Evolutionary conservation across 176 grass and related monocot genomes (phyloP), one percentile per base, ranked within the genome.

Genomic region (Paspalum notatum): DNA sequence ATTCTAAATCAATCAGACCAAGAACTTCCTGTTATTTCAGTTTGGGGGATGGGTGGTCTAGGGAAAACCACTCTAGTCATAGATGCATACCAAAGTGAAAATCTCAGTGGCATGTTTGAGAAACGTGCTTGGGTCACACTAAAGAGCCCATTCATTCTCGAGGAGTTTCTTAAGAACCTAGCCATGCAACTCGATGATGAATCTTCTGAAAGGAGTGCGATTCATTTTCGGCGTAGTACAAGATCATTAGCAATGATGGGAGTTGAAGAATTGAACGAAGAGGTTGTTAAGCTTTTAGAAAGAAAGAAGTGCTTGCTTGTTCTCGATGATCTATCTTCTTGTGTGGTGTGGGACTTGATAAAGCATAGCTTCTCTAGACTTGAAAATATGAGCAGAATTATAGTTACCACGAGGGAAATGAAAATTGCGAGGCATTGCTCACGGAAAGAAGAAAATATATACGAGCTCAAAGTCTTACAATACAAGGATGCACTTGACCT

Each of bases 401-500:
- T 90, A 43, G 47, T 86, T 21, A 86, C 83, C 24, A 90, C 88
- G n/a, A 74, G 79, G 4, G 44, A 38, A n/a, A 6, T 27, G 14
- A 13, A 24, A 4, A 51, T 75, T 58, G 83, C 84, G 3, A 41
- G 13, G 38, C 51, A 80, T 58, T 80, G 83, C 25, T 83, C 72
- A 15, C 4, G 6, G 0, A 11, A 3, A 1, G 7, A 11, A 2
- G n/a, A 40, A 6, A 43, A 68, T 15, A 45, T 79, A 43, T 58
- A 83, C 45, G 13, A 59, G 2, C 53, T 90, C 42, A 12, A 61
- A 0, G 1, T 1, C 8, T 16, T 90, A 1, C 32, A 24, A 5
- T 0, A 40, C 12, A 8, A 64, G 1, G 55, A 76, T 4, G 73
- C 83, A 3, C 22, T 5, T n/a, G 12, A 71, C 2, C 64, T 86